Percentiles rank a stretch among this genome's conserved stretches.
Conservation (phyloP, 2,329 filamentous ascomycete species). For the Cadophora gregata region DNA sequence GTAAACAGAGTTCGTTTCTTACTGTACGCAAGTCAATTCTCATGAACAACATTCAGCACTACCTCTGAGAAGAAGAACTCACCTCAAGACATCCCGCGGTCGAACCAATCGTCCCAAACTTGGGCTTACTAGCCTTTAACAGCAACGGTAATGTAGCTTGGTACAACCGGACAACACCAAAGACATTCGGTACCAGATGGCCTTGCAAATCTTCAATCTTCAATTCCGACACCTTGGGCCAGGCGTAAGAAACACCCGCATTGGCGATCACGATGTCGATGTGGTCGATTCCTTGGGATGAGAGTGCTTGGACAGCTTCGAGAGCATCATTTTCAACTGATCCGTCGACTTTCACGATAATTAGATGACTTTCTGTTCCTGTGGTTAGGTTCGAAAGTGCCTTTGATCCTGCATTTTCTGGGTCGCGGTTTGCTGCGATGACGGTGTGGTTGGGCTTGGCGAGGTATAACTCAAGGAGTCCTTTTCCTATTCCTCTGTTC, state of each 20-base stretch:
- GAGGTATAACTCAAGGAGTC: slow-evolving; percentile 24
- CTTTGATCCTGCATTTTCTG: neutral
- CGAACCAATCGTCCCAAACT: slow-evolving; percentile 47
- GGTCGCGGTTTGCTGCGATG: slow-evolving; percentile 24
- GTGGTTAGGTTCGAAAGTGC: neutral
- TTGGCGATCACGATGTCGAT: slow-evolving; percentile 60
- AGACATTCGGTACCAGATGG: slow-evolving; percentile 51
- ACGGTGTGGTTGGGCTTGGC: slow-evolving; percentile 21
- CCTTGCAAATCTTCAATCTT: slow-evolving; percentile 43
- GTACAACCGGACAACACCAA: slow-evolving; percentile 50
- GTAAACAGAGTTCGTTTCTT: neutral
- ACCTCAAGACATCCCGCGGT: slow-evolving; percentile 15
- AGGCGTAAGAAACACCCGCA: slow-evolving; percentile 49
- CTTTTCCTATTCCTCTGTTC: slow-evolving; percentile 22
- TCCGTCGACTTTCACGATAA: slow-evolving; percentile 52
- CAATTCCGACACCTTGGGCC: slow-evolving; percentile 41
- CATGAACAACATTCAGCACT: neutral
- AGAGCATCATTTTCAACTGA: slow-evolving; percentile 44
- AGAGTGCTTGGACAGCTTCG: slow-evolving; percentile 44
- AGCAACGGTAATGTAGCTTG: slow-evolving; percentile 51
- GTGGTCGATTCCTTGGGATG: slow-evolving; percentile 46
- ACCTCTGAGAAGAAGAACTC: neutral
- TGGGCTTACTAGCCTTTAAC: slow-evolving; percentile 43
- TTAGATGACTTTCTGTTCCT: slow-evolving; percentile 17
- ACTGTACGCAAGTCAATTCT: neutral